Percentiles rank a stretch among this genome's conserved stretches.
Conservation (phyloP, 2,329 filamentous ascomycete species). For the Tolypocladium endophyticum region DNA sequence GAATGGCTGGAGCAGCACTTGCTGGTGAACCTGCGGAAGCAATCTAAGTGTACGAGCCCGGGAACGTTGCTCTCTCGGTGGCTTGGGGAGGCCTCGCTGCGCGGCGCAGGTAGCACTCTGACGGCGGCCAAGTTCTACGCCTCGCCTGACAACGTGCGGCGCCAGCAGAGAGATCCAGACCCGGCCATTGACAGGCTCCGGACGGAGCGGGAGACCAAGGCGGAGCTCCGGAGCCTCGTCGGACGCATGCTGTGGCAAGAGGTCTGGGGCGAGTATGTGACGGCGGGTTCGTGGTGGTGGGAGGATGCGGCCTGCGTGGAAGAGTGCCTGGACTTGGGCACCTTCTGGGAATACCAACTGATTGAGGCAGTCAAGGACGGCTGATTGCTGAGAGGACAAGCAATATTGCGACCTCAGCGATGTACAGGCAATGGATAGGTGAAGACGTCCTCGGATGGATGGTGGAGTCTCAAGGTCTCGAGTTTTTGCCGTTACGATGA, state of each 20-base stretch:
- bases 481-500: too few relatives aligned
- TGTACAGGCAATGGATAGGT: background rate
- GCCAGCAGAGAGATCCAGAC: slow-evolving; percentile 11
- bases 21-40: slow-evolving; percentile 45
- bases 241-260: slow-evolving; percentile 51
- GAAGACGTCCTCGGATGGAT: background rate
- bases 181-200: slow-evolving; percentile 9
- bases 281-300: slow-evolving; percentile 49
- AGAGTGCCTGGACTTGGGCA: slow-evolving; percentile 43
- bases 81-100: slow-evolving; percentile 44
- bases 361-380: slow-evolving; percentile 42
- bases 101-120: slow-evolving; percentile 34
- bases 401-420: background rate
- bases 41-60: slow-evolving; percentile 50
- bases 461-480: background rate
- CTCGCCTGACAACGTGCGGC: slow-evolving; percentile 19
- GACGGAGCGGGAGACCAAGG: slow-evolving; percentile 22
- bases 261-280: slow-evolving; percentile 45
- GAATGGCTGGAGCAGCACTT: slow-evolving; percentile 54
- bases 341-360: slow-evolving; percentile 48
- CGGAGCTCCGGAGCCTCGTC: slow-evolving; percentile 39
- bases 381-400: background rate
- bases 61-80: slow-evolving; percentile 47
- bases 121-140: slow-evolving; percentile 40
- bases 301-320: slow-evolving; percentile 42